Evolutionary conservation across 1,284 basidiomycete genomes (phyloP).

Genomic region (Irpex rosettiformis): DNA sequence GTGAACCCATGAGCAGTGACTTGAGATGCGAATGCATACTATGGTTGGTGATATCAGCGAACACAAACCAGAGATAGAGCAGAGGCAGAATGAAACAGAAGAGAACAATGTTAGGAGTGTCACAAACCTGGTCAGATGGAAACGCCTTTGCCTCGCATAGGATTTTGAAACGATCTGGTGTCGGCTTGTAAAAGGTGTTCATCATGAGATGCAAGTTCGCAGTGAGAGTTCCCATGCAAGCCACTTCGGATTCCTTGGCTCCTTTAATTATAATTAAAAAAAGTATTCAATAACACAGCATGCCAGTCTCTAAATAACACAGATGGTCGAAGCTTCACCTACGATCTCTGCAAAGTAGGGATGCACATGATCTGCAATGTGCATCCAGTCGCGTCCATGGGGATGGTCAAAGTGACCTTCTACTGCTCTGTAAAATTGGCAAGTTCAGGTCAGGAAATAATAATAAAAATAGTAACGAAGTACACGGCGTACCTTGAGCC

Average conservation of each 20-base stretch:
- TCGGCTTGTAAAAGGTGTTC: slow-evolving; percentile 92
- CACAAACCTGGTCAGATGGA: slow-evolving; percentile 92
- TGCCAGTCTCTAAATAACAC: not conserved
- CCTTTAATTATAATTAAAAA: too few relatives aligned
- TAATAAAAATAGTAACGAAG: slow-evolving; percentile 4
- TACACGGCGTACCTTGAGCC: slow-evolving; percentile 55
- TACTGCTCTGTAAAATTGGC: slow-evolving; percentile 62
- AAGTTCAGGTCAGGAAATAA: too few relatives aligned
- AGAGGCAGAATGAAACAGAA: too few relatives aligned
- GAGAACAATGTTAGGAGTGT: too few relatives aligned
- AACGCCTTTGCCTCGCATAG: slow-evolving; percentile 94
- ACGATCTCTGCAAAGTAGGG: slow-evolving; percentile 82
- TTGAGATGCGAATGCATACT: slow-evolving; percentile 97
- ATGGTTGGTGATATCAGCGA: slow-evolving; percentile 8
- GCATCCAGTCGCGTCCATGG: slow-evolving; percentile 79
- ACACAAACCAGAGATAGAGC: too few relatives aligned
- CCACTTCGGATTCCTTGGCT: slow-evolving; percentile 85
- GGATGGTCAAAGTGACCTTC: slow-evolving; percentile 92
- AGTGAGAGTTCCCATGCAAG: slow-evolving; percentile 92
- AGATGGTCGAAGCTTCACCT: slow-evolving; percentile 45
- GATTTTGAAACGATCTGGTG: slow-evolving; percentile 84
- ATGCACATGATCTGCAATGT: slow-evolving; percentile 71
- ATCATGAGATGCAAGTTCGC: slow-evolving; percentile 95
- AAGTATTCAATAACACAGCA: not conserved
- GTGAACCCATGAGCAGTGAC: slow-evolving; percentile 78